Conservation (phyloP, 768 basidiomycete genomes). For the Rhodotorula babjevae region DNA sequence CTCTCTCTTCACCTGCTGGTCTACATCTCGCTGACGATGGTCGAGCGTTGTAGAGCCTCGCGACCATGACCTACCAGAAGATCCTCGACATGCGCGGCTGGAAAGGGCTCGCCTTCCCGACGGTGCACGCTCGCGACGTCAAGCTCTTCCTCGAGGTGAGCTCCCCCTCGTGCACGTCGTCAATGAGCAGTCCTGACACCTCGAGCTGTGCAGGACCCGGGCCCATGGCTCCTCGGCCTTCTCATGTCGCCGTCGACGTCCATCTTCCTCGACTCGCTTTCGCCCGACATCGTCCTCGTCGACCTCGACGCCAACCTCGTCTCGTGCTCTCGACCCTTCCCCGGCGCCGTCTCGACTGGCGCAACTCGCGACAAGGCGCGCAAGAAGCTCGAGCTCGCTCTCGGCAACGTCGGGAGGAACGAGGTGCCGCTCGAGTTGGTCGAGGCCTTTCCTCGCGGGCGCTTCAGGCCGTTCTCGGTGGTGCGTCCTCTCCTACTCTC, state of each 20-base stretch:
- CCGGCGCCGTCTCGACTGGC: slow-evolving; percentile 25
- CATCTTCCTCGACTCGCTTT: slow-evolving; percentile 58
- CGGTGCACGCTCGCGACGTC: slow-evolving; percentile 70
- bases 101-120: slow-evolving; percentile 52
- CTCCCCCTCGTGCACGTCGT: accelerated
- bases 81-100: slow-evolving; percentile 79
- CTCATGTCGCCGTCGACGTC: slow-evolving; percentile 70
- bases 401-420: slow-evolving; percentile 1
- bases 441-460: slow-evolving; percentile 37
- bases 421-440: slow-evolving; percentile 12
- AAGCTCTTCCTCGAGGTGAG: slow-evolving; percentile 74
- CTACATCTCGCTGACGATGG: neutral
- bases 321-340: neutral
- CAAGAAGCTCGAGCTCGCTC: slow-evolving; percentile 26
- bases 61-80: slow-evolving; percentile 65
- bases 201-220: slow-evolving; percentile 59
- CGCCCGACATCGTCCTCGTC: slow-evolving; percentile 77
- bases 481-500: neutral
- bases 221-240: slow-evolving; percentile 86
- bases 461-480: slow-evolving; percentile 36
- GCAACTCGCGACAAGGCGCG: slow-evolving; percentile 24
- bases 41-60: neutral
- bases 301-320: slow-evolving; percentile 63
- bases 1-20: too few relatives aligned
- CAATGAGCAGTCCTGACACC: accelerated